Evolutionary conservation across 768 basidiomycete genomes (phyloP), one percentile per base, ranked within the genome.

Genomic region (Boletus sensibilis): DNA sequence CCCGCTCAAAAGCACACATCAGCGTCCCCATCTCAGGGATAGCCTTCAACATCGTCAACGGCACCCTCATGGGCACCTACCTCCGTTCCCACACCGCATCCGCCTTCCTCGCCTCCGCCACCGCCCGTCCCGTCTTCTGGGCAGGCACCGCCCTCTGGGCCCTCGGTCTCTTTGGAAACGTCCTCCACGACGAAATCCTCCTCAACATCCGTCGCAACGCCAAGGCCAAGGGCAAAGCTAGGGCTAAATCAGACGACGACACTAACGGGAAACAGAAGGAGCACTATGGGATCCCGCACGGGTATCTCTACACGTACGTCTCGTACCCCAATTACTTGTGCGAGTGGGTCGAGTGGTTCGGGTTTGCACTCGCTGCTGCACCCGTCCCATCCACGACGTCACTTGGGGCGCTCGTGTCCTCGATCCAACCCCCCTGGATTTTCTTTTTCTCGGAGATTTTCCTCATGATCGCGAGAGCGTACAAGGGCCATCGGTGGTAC

Each of bases 311-410:
- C 77, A 64, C 70, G 41, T 86, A 82, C 66, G 76, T 98, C 64
- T 92, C 93, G 7, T 96, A 87, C 74, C 96, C 96, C 11, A 94
- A 97, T 71, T 98, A 98, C 74, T 75, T 93, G 20, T 93, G 88
- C 73, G 96, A 98, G 69, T 98, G 96, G 96, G 56, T 88, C 53
- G 96, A 98, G 73, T 98, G 95, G 94, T 61, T 84, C 11, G 93
- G 90, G 9, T 98, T 88, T 70, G 88, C 92, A 2, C 69, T 97
- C 38, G 90, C 91, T 7, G 82, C 90, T 4, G 75, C 82, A 6
- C 83, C 86, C 1, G 9, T 78, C 1, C 82, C 79, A 20, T 52
- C 45, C 56, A 20, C 50, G 65, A 56, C 65, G 44, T 66, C 75
- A 9, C 46, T 62, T 5, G 78, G 79, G 40, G 70, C 74, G 0